Evolutionary conservation across 176 grass and related monocot species (phyloP).

Genomic region (Bothriochloa decipiens): DNA sequence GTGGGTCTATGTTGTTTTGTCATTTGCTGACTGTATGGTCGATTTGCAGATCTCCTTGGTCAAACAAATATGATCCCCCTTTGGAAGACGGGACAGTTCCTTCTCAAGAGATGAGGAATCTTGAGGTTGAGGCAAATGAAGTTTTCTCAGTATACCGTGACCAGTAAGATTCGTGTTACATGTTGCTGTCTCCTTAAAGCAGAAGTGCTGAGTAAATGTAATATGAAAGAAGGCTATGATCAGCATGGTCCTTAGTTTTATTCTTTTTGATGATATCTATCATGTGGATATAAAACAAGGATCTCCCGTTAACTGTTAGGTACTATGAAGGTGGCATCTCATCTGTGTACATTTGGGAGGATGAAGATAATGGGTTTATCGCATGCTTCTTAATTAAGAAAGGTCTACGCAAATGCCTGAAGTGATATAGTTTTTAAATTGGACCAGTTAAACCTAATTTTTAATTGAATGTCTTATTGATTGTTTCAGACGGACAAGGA

Average conservation of each 20-base stretch:
- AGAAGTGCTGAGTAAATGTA: conserved; percentile 2
- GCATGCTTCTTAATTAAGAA: conserved; percentile 99
- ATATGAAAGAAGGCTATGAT: conserved; percentile 23
- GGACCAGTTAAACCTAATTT: neutral
- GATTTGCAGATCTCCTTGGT: conserved; percentile 87
- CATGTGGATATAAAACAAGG: neutral
- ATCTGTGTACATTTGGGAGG: conserved; percentile 95
- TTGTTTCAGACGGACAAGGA: conserved; percentile 76
- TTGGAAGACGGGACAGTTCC: conserved; percentile 92
- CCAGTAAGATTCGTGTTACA: conserved; percentile 69
- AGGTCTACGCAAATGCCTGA: conserved; percentile 42
- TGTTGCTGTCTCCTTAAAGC: conserved; percentile 7
- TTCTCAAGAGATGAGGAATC: conserved; percentile 67
- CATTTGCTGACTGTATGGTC: conserved; percentile 28
- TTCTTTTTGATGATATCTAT: neutral
- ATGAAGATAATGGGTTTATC: conserved; percentile 80
- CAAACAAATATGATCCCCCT: conserved; percentile 84
- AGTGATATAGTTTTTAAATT: conserved; percentile 24
- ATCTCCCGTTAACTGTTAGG: conserved; percentile 53
- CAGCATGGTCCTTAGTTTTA: neutral
- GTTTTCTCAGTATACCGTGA: conserved; percentile 92
- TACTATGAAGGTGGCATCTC: conserved; percentile 99
- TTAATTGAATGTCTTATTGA: conserved; percentile 33
- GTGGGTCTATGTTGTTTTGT: neutral
- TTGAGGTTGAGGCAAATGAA: conserved; percentile 94